phyloP scores from a whole-genome alignment of 2,329 filamentous ascomycete genomes.

The Fusarium sterilihyphosum region DNA sequence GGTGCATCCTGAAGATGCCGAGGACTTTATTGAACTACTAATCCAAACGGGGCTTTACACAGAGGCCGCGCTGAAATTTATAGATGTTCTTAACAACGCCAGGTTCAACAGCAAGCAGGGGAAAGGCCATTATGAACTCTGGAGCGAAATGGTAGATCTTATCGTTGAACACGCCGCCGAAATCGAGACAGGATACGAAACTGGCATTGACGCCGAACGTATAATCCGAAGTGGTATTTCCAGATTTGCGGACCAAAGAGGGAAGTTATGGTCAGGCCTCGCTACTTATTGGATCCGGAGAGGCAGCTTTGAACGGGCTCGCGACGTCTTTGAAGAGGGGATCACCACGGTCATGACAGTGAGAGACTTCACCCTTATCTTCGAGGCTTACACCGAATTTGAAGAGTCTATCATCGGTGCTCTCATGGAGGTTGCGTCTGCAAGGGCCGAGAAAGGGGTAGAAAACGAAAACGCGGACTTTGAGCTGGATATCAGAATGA shows the following conservation, averaged over 20 bases:
- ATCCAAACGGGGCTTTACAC: slow-evolving; percentile 85
- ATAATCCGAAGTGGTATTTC: slow-evolving; percentile 93
- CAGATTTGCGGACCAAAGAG: slow-evolving; percentile 91
- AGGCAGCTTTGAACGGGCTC: slow-evolving; percentile 89
- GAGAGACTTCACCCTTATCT: slow-evolving; percentile 94
- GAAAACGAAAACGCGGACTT: slow-evolving; percentile 87
- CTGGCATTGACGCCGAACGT: slow-evolving; percentile 87
- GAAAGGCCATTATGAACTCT: slow-evolving; percentile 95
- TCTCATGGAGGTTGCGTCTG: slow-evolving; percentile 87
- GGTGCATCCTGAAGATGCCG: slow-evolving; percentile 92
- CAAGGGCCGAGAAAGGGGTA: slow-evolving; percentile 80
- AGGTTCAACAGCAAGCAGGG: slow-evolving; percentile 92
- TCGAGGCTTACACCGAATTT: slow-evolving; percentile 96
- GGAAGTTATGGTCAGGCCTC: slow-evolving; percentile 92
- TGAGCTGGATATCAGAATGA: slow-evolving; percentile 95
- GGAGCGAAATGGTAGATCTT: slow-evolving; percentile 97
- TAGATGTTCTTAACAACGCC: slow-evolving; percentile 89
- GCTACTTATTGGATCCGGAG: slow-evolving; percentile 97
- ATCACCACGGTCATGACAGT: slow-evolving; percentile 99
- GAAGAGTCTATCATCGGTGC: slow-evolving; percentile 94
- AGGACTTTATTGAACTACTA: slow-evolving; percentile 93
- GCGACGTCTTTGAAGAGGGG: slow-evolving; percentile 95
- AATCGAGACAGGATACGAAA: slow-evolving; percentile 81
- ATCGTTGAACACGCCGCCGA: slow-evolving; percentile 90
- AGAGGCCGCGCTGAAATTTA: slow-evolving; percentile 90